A percentile compares a stretch with the other conserved stretches of the same genome.
Conservation (phyloP, 176 grass and related monocot species). For the Aegilops sharonensis region DNA sequence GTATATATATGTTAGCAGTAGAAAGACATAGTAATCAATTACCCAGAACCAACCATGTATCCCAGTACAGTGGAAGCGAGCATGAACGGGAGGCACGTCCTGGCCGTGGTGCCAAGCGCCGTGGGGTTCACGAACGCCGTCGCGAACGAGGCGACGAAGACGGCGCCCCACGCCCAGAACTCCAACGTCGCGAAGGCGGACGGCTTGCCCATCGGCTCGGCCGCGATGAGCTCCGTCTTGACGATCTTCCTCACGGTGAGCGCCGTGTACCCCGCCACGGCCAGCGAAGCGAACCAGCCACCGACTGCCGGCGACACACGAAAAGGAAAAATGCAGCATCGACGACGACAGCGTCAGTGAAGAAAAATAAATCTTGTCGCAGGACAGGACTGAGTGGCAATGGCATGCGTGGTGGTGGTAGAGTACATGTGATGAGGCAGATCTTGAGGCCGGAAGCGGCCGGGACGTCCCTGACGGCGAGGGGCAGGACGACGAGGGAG, state of each 20-base stretch:
- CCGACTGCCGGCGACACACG: conserved; percentile 28
- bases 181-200: conserved; percentile 58
- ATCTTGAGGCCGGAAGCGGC: conserved; percentile 83
- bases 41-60: conserved; percentile 96
- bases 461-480: conserved; percentile 67
- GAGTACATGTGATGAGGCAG: conserved; percentile 59
- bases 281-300: conserved; percentile 79
- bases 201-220: conserved; percentile 82
- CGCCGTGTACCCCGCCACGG: conserved; percentile 72
- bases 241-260: conserved; percentile 72
- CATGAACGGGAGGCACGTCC: conserved; percentile 82
- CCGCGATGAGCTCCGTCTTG: conserved; percentile 69
- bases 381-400: not conserved
- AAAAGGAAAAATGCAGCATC: not conserved
- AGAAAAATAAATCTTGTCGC: too few relatives aligned
- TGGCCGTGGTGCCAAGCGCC: conserved; percentile 65
- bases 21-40: conserved; percentile 33
- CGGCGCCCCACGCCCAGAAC: conserved; percentile 51
- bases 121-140: conserved; percentile 52
- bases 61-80: conserved; percentile 78
- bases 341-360: not conserved
- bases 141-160: conserved; percentile 62
- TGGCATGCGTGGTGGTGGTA: not conserved
- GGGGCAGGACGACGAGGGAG: conserved; percentile 76
- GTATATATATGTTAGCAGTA: not conserved